These are phyloP conservation scores for Fusarium equiseti DNA, from an alignment of 2,329 filamentous ascomycete genomes.

Conservation along the genomic window DNA sequence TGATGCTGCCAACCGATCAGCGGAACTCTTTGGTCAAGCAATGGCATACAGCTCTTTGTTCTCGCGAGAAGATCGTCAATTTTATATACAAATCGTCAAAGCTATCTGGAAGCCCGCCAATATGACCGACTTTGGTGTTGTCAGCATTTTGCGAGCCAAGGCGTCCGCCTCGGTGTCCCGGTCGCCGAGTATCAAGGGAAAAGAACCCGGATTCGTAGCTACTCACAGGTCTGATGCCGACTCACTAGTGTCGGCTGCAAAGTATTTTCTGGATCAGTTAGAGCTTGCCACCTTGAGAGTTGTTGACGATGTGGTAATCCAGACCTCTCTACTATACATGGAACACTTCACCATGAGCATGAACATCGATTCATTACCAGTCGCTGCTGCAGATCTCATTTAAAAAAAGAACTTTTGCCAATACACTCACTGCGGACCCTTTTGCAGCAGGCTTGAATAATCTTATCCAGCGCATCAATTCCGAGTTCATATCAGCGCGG, in stretches of 20 bases:
- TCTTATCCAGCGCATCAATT: conserved; percentile 53
- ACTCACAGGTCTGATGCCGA: conserved; percentile 52
- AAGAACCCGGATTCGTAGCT: conserved; percentile 53
- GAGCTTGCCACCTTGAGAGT: conserved; percentile 58
- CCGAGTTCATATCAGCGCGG: conserved; percentile 56
- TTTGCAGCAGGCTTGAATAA: conserved; percentile 52
- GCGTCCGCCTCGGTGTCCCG: conserved; percentile 33
- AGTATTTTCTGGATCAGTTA: conserved; percentile 65
- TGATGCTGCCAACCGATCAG: conserved; percentile 52
- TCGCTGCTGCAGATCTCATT: conserved; percentile 53
- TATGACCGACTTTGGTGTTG: conserved; percentile 49
- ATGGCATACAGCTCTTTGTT: conserved; percentile 59
- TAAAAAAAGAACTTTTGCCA: conserved; percentile 52
- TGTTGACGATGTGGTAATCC: conserved; percentile 48
- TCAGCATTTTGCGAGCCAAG: conserved; percentile 44
- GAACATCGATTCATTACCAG: conserved; percentile 50
- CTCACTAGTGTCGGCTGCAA: conserved; percentile 56
- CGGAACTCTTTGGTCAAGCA: conserved; percentile 61
- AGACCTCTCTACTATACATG: conserved; percentile 57
- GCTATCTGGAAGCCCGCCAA: conserved; percentile 62
- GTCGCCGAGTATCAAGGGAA: conserved; percentile 56
- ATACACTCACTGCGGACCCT: conserved; percentile 50
- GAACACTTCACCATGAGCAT: conserved; percentile 54
- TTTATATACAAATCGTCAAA: conserved; percentile 59
- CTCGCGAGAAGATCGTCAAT: conserved; percentile 50